Evolutionary conservation across 2,329 filamentous ascomycete species (phyloP).

Genomic region (Fusarium xylarioides): DNA sequence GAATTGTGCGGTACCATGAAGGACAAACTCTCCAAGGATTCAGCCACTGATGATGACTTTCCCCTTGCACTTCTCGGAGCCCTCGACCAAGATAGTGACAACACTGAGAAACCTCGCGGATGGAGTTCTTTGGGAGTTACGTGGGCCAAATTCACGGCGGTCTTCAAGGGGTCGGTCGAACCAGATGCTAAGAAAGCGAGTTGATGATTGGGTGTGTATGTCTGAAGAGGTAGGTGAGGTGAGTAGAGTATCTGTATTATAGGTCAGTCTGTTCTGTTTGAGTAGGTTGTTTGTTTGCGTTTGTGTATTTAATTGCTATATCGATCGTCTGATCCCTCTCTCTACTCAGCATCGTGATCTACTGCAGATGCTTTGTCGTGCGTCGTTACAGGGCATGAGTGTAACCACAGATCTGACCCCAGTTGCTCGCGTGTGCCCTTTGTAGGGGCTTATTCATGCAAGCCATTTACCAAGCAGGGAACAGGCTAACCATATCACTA

Average conservation of each 20-base stretch:
- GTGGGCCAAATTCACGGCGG: not conserved
- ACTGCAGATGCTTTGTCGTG: constrained; percentile 3
- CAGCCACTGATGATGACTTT: not conserved
- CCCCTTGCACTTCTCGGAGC: not conserved
- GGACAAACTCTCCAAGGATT: not conserved
- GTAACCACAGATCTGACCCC: not conserved
- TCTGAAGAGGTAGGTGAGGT: not conserved
- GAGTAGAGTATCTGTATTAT: not conserved
- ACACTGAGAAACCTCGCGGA: not conserved
- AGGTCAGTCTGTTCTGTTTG: not conserved
- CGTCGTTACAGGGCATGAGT: constrained; percentile 2
- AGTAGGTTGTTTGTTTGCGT: not conserved
- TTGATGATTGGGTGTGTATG: not conserved
- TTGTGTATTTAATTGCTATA: not conserved
- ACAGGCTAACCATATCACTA: not conserved
- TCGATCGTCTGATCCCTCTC: not conserved
- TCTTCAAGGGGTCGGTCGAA: not conserved
- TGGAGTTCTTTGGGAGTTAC: not conserved
- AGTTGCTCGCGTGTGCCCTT: not conserved
- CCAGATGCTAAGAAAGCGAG: not conserved
- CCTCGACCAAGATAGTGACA: not conserved
- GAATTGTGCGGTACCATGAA: not conserved
- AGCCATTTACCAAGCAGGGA: not conserved
- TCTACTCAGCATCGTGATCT: constrained; percentile 7
- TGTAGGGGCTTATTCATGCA: not conserved